Evolutionary conservation across 2,329 filamentous ascomycete genomes (phyloP), one percentile per base, ranked within the genome.

Genomic region (Aureobasidium musti): DNA sequence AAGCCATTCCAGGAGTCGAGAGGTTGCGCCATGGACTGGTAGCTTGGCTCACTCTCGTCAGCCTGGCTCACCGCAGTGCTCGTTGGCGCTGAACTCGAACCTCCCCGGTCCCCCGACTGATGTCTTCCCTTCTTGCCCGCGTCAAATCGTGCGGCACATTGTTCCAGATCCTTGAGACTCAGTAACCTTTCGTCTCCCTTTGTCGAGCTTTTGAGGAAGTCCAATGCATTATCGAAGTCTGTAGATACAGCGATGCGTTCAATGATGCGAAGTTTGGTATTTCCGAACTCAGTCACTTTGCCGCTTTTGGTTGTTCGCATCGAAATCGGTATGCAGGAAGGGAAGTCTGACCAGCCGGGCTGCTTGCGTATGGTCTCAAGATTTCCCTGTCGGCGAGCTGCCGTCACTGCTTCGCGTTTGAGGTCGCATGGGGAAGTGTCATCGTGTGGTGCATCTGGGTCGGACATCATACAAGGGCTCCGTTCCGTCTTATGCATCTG

Each of bases 241-340:
- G 61, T 50, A 35, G 52, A 30, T 2, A 64, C 26, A 1, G 61
- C 61, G 26, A 64, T 45, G 19, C 61, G 61, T n/a, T 64, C 61
- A 37, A 64, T 64, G 35, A 64, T 53, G 49, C 61, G 61, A 17
- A 64, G n/a, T n/a, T 64, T 64, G 2, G 47, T 64, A 37, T 64
- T 64, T 28, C 61, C 61, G n/a, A 64, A 64, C 19, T 64, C 61
- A 1, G 61, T 64, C 37, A 64, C 50, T 35, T 54, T 64, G 39
- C 61, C 61, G 47, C 61, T 54, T 21, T 64, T 64, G 17, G 61
- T 64, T 8, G 61, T 64, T 14, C 61, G 61, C 61, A 64, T 64
- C 7, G 49, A 10, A 8, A 45, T 10, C 2, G 61, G 61, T 1
- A 64, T 33, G 14, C 61, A 54, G 8, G 41, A 26, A 2, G 61